Base-by-base conservation (phyloP, 352 stramenopile species). In the Phytophthora boehmeriae region DNA sequence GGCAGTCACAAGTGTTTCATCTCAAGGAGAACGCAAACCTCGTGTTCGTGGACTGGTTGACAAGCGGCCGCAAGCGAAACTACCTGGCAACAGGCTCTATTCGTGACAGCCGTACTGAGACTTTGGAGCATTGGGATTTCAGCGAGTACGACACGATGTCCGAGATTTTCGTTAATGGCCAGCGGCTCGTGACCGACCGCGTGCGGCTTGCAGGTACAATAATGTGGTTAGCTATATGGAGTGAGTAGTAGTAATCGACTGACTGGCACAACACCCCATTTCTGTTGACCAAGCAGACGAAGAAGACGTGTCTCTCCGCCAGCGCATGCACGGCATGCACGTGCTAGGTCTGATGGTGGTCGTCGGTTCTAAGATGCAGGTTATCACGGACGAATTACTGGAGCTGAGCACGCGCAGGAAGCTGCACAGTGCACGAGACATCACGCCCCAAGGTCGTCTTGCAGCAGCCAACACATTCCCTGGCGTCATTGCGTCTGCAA, bases 11-110 rank as follows among this genome's bases (percentile, higher is more conserved):
- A 55, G 49, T 68, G 16, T 90, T 95, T 60, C 55, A 71, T 17
- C 64, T 95, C 17, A 48, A 73, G 0, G 20, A 56, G 28, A 56
- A 75, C 25, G 56, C 83, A 17, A 93, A 77, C 45, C 59, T 95
- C 14, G 83, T 95, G 54, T 85, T 93, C 23, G 75, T 93, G 38
- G 86, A 95, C 68, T 95, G 86, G 86, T 60, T 95, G 32, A 95
- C 85, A 17, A 93, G 86, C 28, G 86, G 86, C n/a, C 75, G 86
- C 14, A 91, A 91, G 66, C 85, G 85, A 59, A 93, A 87, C 53
- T 93, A 87, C 41, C 60, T 89, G 56, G 68, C 85, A 25, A 86
- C 79, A 2, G 77, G 76, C 27, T 82, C 76, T 5, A 67, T 88
- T 36, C 72, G 73, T 32, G 72, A 87, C 51, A 80, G 83, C 19